Evolutionary conservation across 345 rosid species (phyloP).

Genomic region (Heritiera fomes): DNA sequence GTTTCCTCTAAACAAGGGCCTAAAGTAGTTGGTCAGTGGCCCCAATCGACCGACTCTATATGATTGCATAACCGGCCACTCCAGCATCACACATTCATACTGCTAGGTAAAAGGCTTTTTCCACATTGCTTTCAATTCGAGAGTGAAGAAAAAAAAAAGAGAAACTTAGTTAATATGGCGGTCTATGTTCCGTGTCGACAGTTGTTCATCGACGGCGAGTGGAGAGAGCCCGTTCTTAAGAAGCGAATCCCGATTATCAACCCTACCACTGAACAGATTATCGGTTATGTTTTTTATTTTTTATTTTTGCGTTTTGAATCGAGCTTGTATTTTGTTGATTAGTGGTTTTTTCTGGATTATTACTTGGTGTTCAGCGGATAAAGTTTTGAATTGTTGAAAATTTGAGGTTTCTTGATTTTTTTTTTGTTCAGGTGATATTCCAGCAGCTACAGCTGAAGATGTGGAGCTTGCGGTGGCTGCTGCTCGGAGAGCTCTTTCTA

Average conservation of each 20-base stretch:
- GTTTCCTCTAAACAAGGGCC: too few species aligned
- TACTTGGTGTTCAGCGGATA: constrained; percentile 7
- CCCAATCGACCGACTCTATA: too few species aligned
- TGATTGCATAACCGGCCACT: too few species aligned
- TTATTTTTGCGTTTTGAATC: background rate
- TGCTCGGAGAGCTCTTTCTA: constrained; percentile 70
- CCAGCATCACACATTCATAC: too few species aligned
- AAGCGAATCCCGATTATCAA: constrained; percentile 71
- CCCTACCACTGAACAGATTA: constrained; percentile 76
- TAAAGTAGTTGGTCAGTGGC: too few species aligned
- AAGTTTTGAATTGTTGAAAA: background rate
- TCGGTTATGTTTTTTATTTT: constrained; percentile 41
- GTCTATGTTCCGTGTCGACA: constrained; percentile 56
- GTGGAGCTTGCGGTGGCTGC: constrained; percentile 90
- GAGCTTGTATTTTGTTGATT: background rate
- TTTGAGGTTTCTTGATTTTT: background rate
- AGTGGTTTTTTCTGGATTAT: constrained; percentile 6
- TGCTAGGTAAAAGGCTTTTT: too few species aligned
- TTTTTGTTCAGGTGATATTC: constrained; percentile 67
- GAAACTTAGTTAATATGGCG: constrained; percentile 41
- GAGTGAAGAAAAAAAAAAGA: background rate
- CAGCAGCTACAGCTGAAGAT: constrained; percentile 93
- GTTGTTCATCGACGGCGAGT: constrained; percentile 84
- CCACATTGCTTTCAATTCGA: background rate
- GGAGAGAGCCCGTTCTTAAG: constrained; percentile 71